phyloP scores from a whole-genome alignment of 2,329 filamentous ascomycete genomes.

The Phoma sp. region DNA sequence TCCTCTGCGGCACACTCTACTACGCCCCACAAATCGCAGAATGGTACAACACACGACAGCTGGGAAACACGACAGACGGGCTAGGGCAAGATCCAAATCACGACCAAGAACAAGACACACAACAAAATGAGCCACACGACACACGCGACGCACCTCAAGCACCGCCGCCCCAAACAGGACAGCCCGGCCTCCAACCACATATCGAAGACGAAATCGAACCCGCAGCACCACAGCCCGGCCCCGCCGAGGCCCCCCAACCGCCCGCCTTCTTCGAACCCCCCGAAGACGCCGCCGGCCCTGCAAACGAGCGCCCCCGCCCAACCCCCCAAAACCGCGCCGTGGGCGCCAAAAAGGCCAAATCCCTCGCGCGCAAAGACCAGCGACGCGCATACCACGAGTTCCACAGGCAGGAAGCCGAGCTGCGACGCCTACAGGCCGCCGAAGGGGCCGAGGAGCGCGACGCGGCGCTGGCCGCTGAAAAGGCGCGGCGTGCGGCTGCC shows the following conservation, averaged over 20 bases:
- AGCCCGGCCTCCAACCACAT: slow-evolving; percentile 2
- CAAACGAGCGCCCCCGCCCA: slow-evolving; percentile 35
- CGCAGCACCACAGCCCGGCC: slow-evolving; percentile 35
- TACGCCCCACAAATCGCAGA: slow-evolving; percentile 55
- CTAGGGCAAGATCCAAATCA: background rate
- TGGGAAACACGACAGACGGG: slow-evolving; percentile 11
- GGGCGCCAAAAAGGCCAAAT: slow-evolving; percentile 59
- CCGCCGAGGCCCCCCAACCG: slow-evolving; percentile 1
- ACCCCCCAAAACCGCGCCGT: slow-evolving; percentile 45
- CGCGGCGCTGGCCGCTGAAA: slow-evolving; percentile 49
- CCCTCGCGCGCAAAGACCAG: slow-evolving; percentile 54
- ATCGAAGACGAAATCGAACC: slow-evolving; percentile 20
- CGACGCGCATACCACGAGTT: slow-evolving; percentile 58
- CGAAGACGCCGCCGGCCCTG: slow-evolving; percentile 44
- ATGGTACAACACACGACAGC: slow-evolving; percentile 40
- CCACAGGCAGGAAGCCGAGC: slow-evolving; percentile 55
- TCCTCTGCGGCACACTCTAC: slow-evolving; percentile 55
- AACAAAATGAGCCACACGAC: background rate
- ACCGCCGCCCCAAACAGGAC: background rate
- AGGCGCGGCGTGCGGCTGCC: slow-evolving; percentile 49
- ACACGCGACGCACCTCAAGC: background rate
- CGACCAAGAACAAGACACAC: background rate
- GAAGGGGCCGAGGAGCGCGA: slow-evolving; percentile 55
- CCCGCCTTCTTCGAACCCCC: slow-evolving; percentile 8
- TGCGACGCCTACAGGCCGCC: slow-evolving; percentile 51